Base-by-base conservation (phyloP, 2,329 filamentous ascomycete species). In the Akanthomyces uredinophilus region DNA sequence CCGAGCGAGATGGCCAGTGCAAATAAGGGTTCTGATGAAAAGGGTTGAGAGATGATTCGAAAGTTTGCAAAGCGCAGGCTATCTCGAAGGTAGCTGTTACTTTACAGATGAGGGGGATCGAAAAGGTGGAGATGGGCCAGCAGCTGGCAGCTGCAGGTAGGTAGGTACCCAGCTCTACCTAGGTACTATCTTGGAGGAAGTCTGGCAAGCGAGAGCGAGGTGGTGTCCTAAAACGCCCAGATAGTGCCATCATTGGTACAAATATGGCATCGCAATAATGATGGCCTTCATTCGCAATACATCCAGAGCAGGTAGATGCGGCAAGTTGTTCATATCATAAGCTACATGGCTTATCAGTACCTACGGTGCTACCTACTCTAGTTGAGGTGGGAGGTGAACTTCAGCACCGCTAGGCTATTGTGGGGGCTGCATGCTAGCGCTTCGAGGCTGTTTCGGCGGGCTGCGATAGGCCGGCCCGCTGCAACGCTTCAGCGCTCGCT, bases 51-150 rank as follows among this genome's bases (percentile, higher is more conserved):
- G 29, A 43, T 39, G 59, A 16, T 50, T 43, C n/a, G 41, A 54
- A n/a, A 24, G 29, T 13, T 18, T 46, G 35, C 18, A 35, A n/a
- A 24, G 10, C 13, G 16, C 43, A 41, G 24, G 51, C 20, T 18
- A 61, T 54, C 43, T 49, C 20, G 27, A 43, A 44, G 11, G 39
- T 27, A 43, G 51, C 51, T 49, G 53, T 8, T 27, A 43, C 39
- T 60, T 13, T 27, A 50, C 49, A 54, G 51, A 61, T 61, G 59
- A 61, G 59, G 59, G 51, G 59, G 59, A 55, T 61, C 59, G 35
- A 61, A 55, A 61, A 61, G 59, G 59, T 61, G 59, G 59, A 44
- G 59, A 61, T 61, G 59, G 59, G 50, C 51, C 22, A 46, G 44
- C 46, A 44, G 35, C 46, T n/a, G n/a, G n/a, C n/a, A n/a, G n/a